These are phyloP conservation scores for Fusarium proliferatum DNA, from an alignment of 2,329 filamentous ascomycete species.

Conservation along the genomic window DNA sequence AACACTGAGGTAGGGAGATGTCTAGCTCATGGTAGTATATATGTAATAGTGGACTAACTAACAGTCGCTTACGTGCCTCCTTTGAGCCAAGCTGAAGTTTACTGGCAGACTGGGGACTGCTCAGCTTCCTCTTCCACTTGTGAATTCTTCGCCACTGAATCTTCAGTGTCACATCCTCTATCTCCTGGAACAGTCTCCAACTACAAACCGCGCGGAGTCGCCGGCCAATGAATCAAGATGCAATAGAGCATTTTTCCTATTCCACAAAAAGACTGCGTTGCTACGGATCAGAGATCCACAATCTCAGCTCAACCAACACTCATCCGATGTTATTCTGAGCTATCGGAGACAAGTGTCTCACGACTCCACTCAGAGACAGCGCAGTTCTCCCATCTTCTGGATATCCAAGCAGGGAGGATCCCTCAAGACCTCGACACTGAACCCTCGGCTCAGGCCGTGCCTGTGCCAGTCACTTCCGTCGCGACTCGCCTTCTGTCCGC, in stretches of 20 bases:
- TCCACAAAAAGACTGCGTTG: conserved; percentile 29
- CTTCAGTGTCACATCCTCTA: background rate
- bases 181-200: background rate
- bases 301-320: conserved; percentile 24
- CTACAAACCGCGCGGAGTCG: conserved; percentile 4
- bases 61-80: background rate
- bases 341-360: conserved; percentile 44
- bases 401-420: conserved; percentile 37
- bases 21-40: background rate
- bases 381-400: conserved; percentile 21
- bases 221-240: conserved; percentile 10
- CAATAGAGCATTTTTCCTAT: conserved; percentile 7
- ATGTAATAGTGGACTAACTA: background rate
- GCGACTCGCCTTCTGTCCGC: conserved; percentile 14
- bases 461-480: conserved; percentile 12
- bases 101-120: background rate
- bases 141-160: conserved; percentile 10
- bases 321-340: conserved; percentile 27
- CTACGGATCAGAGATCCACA: conserved; percentile 23
- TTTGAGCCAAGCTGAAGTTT: background rate
- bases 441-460: conserved; percentile 10
- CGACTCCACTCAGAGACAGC: conserved; percentile 32
- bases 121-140: background rate
- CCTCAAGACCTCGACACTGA: conserved; percentile 13
- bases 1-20: conserved; percentile 21